Percentiles rank a stretch among this genome's conserved stretches.
These are phyloP conservation scores for Solanum peruvianum DNA, from an alignment of 257 asterid genomes.

Conservation along the genomic window DNA sequence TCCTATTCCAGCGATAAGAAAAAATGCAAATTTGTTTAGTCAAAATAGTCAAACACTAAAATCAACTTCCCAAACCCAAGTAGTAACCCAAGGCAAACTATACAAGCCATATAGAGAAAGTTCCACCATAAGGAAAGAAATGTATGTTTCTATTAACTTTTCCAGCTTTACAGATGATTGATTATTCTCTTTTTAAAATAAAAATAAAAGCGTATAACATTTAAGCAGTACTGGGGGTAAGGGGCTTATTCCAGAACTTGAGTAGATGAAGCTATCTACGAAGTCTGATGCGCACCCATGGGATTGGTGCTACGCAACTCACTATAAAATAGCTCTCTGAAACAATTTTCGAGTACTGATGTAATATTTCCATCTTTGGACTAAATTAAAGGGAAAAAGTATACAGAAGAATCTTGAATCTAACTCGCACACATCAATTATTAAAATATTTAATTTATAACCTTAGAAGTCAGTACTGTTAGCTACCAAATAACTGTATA, in stretches of 20 bases:
- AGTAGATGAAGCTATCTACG: neutral
- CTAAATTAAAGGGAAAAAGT: neutral
- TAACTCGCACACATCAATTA: neutral
- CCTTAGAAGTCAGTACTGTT: neutral
- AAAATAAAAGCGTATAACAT: neutral
- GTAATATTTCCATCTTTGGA: neutral
- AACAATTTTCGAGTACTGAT: neutral
- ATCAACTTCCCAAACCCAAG: neutral
- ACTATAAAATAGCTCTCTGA: neutral
- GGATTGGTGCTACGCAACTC: neutral
- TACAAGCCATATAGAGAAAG: neutral
- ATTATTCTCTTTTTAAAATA: neutral
- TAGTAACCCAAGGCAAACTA: neutral
- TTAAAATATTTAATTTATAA: neutral
- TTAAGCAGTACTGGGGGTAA: neutral
- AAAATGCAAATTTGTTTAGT: neutral
- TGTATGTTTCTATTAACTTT: neutral
- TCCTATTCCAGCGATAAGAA: neutral
- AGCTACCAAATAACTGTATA: neutral
- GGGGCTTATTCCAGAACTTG: neutral
- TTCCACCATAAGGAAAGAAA: neutral
- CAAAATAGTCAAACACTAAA: neutral
- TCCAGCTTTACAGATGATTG: neutral
- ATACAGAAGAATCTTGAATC: neutral
- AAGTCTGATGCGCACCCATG: neutral